phyloP scores from a whole-genome alignment of 225 moss, liverwort and hornwort species.

The Polytrichum formosum region DNA sequence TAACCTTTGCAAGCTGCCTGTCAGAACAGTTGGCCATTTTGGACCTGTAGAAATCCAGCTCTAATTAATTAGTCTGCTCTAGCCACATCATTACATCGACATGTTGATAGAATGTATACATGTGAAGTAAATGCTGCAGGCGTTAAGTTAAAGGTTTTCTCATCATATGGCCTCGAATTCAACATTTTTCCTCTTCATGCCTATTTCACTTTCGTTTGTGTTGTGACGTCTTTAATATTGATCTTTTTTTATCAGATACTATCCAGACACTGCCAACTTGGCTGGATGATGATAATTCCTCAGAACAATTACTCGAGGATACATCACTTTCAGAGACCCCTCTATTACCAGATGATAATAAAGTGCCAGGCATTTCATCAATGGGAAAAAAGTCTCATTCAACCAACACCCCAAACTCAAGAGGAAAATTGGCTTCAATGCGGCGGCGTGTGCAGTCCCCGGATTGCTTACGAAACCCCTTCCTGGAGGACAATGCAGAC shows the following conservation, averaged over 20 bases:
- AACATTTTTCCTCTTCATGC: no score
- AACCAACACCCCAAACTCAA: constrained; percentile 39
- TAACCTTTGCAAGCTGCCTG: no score
- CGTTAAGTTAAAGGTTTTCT: no score
- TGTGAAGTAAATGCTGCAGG: no score
- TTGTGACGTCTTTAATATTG: no score
- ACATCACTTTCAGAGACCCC: constrained; percentile 34
- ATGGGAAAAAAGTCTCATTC: constrained; percentile 36
- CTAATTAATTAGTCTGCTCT: no score
- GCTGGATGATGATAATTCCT: constrained; percentile 47
- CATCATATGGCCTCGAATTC: no score
- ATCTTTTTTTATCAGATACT: constrained; percentile 14
- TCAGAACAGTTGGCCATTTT: no score
- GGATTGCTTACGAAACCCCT: constrained; percentile 76
- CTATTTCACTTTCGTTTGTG: no score
- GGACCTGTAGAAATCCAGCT: no score
- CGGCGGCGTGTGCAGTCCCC: constrained; percentile 70
- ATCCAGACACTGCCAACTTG: constrained; percentile 35
- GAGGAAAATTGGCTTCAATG: constrained; percentile 53
- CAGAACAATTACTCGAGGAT: constrained; percentile 34
- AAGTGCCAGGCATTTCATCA: constrained; percentile 14
- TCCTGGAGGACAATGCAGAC: constrained; percentile 51
- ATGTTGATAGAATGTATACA: no score
- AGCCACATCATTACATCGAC: no score
- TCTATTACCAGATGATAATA: constrained; percentile 19